A percentile compares a stretch with the other conserved stretches of the same genome.
phyloP scores from a whole-genome alignment of 2,329 filamentous ascomycete species.

The Chalaropsis thielavioides region DNA sequence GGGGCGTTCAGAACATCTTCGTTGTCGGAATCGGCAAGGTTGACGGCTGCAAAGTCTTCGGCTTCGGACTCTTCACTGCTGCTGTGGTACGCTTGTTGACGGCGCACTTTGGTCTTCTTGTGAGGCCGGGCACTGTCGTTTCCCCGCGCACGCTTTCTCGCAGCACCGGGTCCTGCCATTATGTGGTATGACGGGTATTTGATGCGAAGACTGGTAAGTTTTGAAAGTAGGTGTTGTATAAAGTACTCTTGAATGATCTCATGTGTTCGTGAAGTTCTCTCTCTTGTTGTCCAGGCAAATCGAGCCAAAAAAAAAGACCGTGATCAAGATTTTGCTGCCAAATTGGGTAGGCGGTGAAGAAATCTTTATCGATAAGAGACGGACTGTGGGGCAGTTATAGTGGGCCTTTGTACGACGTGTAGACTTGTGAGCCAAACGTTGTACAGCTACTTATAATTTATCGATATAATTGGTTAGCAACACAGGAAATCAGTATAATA shows the following conservation, averaged over 20 bases:
- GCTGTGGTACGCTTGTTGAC: slow-evolving; percentile 37
- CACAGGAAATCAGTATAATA: too few relatives aligned
- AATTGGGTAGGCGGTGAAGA: slow-evolving; percentile 12
- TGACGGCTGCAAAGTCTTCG: slow-evolving; percentile 35
- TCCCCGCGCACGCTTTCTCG: slow-evolving; percentile 25
- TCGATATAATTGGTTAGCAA: too few relatives aligned
- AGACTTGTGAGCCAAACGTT: neutral
- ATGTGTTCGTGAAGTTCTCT: neutral
- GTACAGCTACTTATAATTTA: neutral
- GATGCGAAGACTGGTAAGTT: neutral
- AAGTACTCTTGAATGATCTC: neutral
- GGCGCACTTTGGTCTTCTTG: slow-evolving; percentile 31
- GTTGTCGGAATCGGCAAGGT: slow-evolving; percentile 44
- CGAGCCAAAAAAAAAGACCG: slow-evolving; percentile 10
- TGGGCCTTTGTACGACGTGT: neutral
- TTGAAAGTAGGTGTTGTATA: neutral
- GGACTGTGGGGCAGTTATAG: neutral
- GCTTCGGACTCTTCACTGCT: slow-evolving; percentile 32
- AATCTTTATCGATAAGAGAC: slow-evolving; percentile 13
- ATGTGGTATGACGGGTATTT: neutral
- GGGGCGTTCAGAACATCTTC: slow-evolving; percentile 40
- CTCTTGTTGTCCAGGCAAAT: neutral
- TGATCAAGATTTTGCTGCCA: neutral
- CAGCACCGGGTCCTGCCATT: slow-evolving; percentile 14
- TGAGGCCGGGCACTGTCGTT: slow-evolving; percentile 28